A percentile compares a stretch with the other conserved stretches of the same genome.
These are phyloP conservation scores for Symbiodinium natans DNA, from an alignment of 73 alveolate genomes.

Conservation along the genomic window DNA sequence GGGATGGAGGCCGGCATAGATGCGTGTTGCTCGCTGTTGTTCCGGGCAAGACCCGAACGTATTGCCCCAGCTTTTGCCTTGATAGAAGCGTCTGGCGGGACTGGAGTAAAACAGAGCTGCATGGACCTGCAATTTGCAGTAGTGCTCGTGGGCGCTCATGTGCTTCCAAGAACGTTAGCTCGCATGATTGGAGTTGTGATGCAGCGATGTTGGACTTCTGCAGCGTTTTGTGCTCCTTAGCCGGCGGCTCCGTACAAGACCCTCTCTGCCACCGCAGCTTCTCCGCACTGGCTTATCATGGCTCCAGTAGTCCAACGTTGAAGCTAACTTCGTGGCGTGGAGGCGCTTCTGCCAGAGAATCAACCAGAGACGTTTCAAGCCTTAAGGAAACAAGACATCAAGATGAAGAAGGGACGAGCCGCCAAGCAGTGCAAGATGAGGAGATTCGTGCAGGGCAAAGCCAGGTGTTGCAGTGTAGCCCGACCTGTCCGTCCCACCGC, in stretches of 20 bases:
- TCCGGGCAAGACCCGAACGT: no score
- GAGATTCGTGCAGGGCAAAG: no score
- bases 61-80: background rate
- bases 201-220: no score
- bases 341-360: background rate
- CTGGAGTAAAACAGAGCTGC: no score
- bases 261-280: background rate
- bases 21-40: no score
- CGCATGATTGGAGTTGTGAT: no score
- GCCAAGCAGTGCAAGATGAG: slow-evolving; percentile 86
- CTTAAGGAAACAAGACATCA: background rate
- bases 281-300: background rate
- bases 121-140: no score
- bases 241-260: background rate
- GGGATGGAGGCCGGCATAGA: no score
- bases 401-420: slow-evolving; percentile 75
- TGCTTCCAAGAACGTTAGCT: no score
- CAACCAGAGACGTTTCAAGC: background rate
- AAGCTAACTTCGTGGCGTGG: background rate
- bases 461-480: background rate
- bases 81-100: background rate
- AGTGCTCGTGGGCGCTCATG: no score
- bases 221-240: background rate
- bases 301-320: background rate
- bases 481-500: background rate